These are phyloP conservation scores for Aspergillus versicolor DNA, from an alignment of 2,329 filamentous ascomycete genomes.

Conservation along the genomic window DNA sequence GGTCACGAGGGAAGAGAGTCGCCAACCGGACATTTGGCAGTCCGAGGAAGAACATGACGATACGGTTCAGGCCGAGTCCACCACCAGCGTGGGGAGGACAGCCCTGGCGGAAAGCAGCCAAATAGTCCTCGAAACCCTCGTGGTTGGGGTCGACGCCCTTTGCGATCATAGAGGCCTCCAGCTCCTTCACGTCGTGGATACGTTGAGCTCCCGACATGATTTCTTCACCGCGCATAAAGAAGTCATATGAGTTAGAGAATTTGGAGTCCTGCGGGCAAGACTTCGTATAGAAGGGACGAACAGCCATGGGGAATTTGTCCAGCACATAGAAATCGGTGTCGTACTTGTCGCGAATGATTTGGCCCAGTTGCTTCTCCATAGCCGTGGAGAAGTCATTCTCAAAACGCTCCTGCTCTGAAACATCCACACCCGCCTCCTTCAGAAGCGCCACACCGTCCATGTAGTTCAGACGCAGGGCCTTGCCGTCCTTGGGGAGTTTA, in stretches of 20 bases:
- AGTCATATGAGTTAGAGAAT: constrained; percentile 68
- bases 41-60: constrained; percentile 66
- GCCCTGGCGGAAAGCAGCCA: constrained; percentile 63
- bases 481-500: constrained; percentile 49
- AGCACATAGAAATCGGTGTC: constrained; percentile 95
- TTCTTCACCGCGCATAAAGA: constrained; percentile 70
- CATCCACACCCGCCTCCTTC: constrained; percentile 51
- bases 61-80: constrained; percentile 64
- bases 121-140: constrained; percentile 63
- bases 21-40: constrained; percentile 63
- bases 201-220: constrained; percentile 68
- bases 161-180: constrained; percentile 58
- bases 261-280: constrained; percentile 66
- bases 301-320: constrained; percentile 89
- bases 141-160: constrained; percentile 60
- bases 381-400: constrained; percentile 49
- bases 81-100: constrained; percentile 65
- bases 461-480: constrained; percentile 50
- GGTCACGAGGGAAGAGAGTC: constrained; percentile 64
- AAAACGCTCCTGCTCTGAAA: constrained; percentile 49
- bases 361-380: constrained; percentile 70
- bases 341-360: constrained; percentile 82
- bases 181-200: constrained; percentile 61
- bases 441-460: constrained; percentile 50
- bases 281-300: constrained; percentile 91